Evolutionary conservation across 768 basidiomycete species (phyloP).

Genomic region (Tylopilus balloui): DNA sequence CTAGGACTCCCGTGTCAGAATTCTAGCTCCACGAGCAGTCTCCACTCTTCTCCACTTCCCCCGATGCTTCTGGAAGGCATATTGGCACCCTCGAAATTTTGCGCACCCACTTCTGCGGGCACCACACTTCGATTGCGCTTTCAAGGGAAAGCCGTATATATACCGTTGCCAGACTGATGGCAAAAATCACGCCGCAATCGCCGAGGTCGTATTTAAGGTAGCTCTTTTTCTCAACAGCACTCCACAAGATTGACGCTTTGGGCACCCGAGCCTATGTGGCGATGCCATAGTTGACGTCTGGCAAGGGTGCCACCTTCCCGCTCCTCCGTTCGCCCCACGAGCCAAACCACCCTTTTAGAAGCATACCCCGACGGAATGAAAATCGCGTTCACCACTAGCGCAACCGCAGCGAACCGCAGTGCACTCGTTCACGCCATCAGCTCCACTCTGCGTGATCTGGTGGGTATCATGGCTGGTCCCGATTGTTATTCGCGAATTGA

Average conservation of each 20-base stretch:
- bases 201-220: slow-evolving; percentile 5
- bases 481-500: neutral
- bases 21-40: neutral
- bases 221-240: slow-evolving; percentile 1
- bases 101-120: slow-evolving; percentile 3
- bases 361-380: neutral
- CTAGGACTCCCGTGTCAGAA: neutral
- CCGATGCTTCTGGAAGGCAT: neutral
- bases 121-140: neutral
- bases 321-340: neutral
- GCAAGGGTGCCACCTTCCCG: neutral
- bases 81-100: neutral
- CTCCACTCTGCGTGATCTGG: neutral
- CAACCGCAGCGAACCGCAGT: too few species aligned
- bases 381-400: neutral
- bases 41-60: neutral
- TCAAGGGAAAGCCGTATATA: neutral
- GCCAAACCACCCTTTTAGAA: neutral
- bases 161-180: neutral
- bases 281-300: neutral
- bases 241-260: slow-evolving; percentile 19
- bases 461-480: neutral
- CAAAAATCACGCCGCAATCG: neutral
- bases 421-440: neutral
- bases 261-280: neutral